Conservation (phyloP, 2,329 filamentous ascomycete genomes). For the Hypoxylon sp. region DNA sequence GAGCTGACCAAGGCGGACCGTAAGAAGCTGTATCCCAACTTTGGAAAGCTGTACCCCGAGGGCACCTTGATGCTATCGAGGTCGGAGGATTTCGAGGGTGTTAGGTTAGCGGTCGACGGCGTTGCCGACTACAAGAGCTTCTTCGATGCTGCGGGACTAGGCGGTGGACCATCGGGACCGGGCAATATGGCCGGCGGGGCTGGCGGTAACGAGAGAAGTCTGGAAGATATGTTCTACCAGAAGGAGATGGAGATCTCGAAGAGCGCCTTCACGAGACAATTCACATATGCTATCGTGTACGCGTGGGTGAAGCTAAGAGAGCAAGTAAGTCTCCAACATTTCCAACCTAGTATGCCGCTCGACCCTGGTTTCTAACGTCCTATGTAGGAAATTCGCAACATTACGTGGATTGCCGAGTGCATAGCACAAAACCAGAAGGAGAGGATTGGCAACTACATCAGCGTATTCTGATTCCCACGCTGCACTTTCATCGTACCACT, state of each 20-base stretch:
- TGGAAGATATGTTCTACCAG: conserved; percentile 98
- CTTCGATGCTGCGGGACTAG: conserved; percentile 90
- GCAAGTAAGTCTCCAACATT: conserved; percentile 80
- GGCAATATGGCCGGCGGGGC: conserved; percentile 88
- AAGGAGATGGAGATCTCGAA: conserved; percentile 99
- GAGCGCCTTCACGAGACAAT: conserved; percentile 93
- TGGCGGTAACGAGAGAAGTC: conserved; percentile 85
- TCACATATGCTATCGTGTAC: conserved; percentile 94
- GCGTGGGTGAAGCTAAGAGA: conserved; percentile 98
- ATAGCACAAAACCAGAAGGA: conserved; percentile 99
- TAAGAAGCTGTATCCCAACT: conserved; percentile 94
- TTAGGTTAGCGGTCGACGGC: conserved; percentile 92
- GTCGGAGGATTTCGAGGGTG: conserved; percentile 94
- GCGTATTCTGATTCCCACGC: conserved; percentile 79
- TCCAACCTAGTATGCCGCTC: background rate
- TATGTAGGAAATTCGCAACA: conserved; percentile 95
- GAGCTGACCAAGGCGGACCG: conserved; percentile 94
- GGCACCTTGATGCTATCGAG: conserved; percentile 94
- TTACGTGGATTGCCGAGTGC: conserved; percentile 99
- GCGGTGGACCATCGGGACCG: conserved; percentile 78
- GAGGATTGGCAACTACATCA: conserved; percentile 98
- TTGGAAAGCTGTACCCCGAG: conserved; percentile 93
- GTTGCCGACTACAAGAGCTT: conserved; percentile 95
- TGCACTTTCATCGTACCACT: conserved; percentile 39
- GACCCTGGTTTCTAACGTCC: conserved; percentile 30